Conservation (phyloP, 192 early-diverging fungal genomes). For the Podochytrium sp. region DNA sequence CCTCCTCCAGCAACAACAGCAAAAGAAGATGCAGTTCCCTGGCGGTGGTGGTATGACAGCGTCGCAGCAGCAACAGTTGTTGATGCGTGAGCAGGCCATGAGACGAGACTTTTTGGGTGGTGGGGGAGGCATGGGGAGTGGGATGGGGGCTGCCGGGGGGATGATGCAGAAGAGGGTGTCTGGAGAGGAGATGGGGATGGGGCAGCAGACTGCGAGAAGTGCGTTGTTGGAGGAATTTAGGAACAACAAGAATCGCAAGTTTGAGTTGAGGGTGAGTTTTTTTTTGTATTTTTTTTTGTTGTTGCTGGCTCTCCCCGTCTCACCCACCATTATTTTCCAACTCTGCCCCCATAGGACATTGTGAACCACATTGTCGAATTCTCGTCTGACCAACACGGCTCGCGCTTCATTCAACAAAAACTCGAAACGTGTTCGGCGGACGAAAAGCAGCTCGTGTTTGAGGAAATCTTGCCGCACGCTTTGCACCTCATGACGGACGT, state of each 20-base stretch:
- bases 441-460: constrained; percentile 97
- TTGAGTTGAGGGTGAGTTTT: constrained; percentile 79
- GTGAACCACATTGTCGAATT: constrained; percentile 94
- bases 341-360: constrained; percentile 85
- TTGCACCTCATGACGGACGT: constrained; percentile 98
- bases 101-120: constrained; percentile 47
- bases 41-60: constrained; percentile 30
- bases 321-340: too few species aligned
- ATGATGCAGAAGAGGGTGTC: neutral
- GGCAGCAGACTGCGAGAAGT: constrained; percentile 71
- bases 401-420: constrained; percentile 98
- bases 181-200: constrained; percentile 29
- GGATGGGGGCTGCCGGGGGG: constrained; percentile 7
- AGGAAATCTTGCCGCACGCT: constrained; percentile 88
- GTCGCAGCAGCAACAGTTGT: constrained; percentile 28
- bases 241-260: constrained; percentile 96
- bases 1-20: constrained; percentile 49
- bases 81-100: constrained; percentile 56
- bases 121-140: neutral
- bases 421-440: constrained; percentile 90
- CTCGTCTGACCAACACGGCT: constrained; percentile 98
- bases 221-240: constrained; percentile 95
- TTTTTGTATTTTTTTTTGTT: constrained; percentile 4
- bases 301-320: neutral
- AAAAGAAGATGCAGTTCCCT: constrained; percentile 54